Evolutionary conservation across 305 asterid genomes (phyloP), one percentile per base, ranked within the genome.

Genomic region (Ilex paraguariensis): DNA sequence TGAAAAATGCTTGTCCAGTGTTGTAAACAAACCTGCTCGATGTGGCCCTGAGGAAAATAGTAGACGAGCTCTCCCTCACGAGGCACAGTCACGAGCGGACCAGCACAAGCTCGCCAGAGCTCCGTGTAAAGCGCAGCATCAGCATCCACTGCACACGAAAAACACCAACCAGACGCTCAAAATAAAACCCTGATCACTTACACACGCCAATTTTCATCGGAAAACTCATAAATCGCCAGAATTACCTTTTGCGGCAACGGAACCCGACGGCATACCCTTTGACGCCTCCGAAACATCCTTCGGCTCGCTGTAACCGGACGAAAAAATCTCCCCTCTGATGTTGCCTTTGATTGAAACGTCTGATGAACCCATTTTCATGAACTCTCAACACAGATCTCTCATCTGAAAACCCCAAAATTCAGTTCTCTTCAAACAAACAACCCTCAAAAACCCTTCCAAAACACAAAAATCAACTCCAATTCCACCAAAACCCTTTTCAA

Each of bases 361-460:
- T 3, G 88, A 63, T 72, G 82, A 69, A 67, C 82, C 69, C 96
- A 88, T 88, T 67, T 65, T 60, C 21, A 56, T 62, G 57, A 73
- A 64, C 17, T 66, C 64, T 40, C 48, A 60, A 40, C 71, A 61
- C 84, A 85, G 95, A 84, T 83, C 94, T 79, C 88, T 65, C 88
- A 86, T 84, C 73, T 50, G 76, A 66, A 62, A 52, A 10, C 42
- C 42, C 9, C 9, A 36, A 36, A 36, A 36, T 36, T 36, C 42
- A 36, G 9, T 36, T 36, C 42, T 36, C 9, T 8, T 14, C 9
- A 50, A 52, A 52, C 56, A 15, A 13, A 14, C 28, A n/a, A 14
- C 28, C 3, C 3, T 13, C 5, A 52, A 52, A 52, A 60, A 59
- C 39, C 62, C 68, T n/a, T 4, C 42, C 8, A 7, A 36, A 36